Evolutionary conservation across 1,284 basidiomycete species (phyloP).

Genomic region (Cronartium ribicola): DNA sequence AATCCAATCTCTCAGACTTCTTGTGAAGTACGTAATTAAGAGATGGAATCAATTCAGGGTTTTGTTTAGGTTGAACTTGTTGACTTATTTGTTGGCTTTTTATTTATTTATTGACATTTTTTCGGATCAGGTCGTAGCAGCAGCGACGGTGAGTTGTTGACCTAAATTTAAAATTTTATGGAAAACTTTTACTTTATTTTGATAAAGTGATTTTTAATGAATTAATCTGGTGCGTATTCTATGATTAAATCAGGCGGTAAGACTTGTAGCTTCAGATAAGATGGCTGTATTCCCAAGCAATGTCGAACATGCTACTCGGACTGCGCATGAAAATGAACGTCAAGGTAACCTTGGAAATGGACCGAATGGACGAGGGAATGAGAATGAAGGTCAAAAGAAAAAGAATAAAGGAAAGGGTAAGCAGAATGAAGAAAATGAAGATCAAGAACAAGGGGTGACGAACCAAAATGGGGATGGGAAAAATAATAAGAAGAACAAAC

Average conservation of each 20-base stretch:
- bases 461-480: not conserved
- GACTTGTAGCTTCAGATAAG: slow-evolving; percentile 1
- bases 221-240: not conserved
- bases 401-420: slow-evolving; percentile 7
- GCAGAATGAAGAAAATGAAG: not conserved
- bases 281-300: slow-evolving; percentile 1
- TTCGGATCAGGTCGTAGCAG: not conserved
- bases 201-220: too few relatives aligned
- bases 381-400: slow-evolving; percentile 1
- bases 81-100: too few relatives aligned
- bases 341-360: not conserved
- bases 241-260: not conserved
- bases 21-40: not conserved
- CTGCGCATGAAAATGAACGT: not conserved
- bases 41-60: too few relatives aligned
- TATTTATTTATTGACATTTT: too few relatives aligned
- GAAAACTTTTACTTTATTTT: not conserved
- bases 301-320: slow-evolving; percentile 1
- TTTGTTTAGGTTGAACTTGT: too few relatives aligned
- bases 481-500: not conserved
- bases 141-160: slow-evolving; percentile 2
- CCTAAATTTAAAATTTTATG: too few relatives aligned
- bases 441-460: not conserved
- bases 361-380: not conserved
- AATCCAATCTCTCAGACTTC: slow-evolving; percentile 1